Evolutionary conservation across 768 basidiomycete genomes (phyloP).

Genomic region (Hericium rajendrae): DNA sequence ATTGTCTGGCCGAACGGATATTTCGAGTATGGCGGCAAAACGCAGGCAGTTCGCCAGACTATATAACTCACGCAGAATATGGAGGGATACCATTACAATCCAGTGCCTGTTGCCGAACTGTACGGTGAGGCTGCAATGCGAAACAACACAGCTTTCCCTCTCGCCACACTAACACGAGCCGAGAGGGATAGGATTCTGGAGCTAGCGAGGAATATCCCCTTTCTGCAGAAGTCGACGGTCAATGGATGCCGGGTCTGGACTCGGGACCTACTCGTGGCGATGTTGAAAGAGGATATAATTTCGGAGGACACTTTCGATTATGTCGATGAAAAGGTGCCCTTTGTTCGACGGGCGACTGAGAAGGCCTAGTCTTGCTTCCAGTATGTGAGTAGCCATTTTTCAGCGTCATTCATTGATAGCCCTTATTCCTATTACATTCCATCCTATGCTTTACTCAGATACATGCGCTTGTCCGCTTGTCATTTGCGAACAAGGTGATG

Average conservation of each 20-base stretch:
- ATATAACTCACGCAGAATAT: not conserved
- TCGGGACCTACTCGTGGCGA: not conserved
- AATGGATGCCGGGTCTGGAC: not conserved
- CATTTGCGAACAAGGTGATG: too few species aligned
- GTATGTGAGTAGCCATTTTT: too few species aligned
- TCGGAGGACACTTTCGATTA: not conserved
- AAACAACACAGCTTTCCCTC: not conserved
- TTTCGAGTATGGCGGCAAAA: not conserved
- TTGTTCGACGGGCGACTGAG: not conserved
- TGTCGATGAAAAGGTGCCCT: not conserved
- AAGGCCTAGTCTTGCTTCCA: too few species aligned
- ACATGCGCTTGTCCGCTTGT: too few species aligned
- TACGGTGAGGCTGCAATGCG: not conserved
- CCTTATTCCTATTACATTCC: too few species aligned
- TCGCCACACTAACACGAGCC: not conserved
- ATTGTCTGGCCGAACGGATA: not conserved
- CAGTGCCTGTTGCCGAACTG: not conserved
- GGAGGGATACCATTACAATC: not conserved
- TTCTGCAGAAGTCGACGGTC: not conserved
- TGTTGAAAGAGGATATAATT: not conserved
- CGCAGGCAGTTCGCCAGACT: not conserved
- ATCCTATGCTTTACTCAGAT: too few species aligned
- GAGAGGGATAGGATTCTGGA: not conserved
- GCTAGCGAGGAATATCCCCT: not conserved
- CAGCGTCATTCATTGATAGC: too few species aligned